These are phyloP conservation scores for Arachis stenosperma DNA, from an alignment of 306 rosid species.

Conservation along the genomic window DNA sequence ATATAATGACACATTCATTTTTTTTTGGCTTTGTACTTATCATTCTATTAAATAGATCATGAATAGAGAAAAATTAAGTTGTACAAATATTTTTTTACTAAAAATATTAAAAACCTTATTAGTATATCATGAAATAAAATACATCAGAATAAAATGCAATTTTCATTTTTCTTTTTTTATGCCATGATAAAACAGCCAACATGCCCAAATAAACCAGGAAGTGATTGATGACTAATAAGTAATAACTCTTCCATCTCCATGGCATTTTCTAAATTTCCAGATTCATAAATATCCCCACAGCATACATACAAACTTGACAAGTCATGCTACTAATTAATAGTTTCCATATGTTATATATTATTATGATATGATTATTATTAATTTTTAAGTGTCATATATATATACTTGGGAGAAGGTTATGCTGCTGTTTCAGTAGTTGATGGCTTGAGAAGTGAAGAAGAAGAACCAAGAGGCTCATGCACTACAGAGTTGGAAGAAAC, in stretches of 20 bases:
- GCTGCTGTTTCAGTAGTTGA: constrained; percentile 44
- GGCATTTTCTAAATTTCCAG: constrained; percentile 32
- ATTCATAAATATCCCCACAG: constrained; percentile 3
- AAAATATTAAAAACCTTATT: not conserved
- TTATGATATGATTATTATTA: not conserved
- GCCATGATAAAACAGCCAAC: constrained; percentile 6
- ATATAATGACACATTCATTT: too few species aligned
- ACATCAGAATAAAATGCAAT: constrained; percentile 6
- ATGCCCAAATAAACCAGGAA: constrained; percentile 19
- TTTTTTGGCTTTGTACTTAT: too few species aligned
- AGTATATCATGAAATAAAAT: not conserved
- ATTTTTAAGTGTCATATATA: constrained; percentile 14
- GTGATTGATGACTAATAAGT: not conserved
- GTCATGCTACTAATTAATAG: constrained; percentile 25
- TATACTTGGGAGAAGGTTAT: constrained; percentile 24
- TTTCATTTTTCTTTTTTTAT: not conserved
- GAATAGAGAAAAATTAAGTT: too few species aligned
- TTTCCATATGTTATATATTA: constrained; percentile 25
- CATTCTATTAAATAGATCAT: too few species aligned
- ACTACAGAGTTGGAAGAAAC: constrained; percentile 85
- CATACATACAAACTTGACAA: constrained; percentile 18
- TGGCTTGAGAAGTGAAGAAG: constrained; percentile 78
- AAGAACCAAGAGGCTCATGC: constrained; percentile 78
- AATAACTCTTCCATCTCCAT: constrained; percentile 9
- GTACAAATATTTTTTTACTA: not conserved